Conservation (phyloP, 768 basidiomycete genomes). For the Punctularia strigosozonata region DNA sequence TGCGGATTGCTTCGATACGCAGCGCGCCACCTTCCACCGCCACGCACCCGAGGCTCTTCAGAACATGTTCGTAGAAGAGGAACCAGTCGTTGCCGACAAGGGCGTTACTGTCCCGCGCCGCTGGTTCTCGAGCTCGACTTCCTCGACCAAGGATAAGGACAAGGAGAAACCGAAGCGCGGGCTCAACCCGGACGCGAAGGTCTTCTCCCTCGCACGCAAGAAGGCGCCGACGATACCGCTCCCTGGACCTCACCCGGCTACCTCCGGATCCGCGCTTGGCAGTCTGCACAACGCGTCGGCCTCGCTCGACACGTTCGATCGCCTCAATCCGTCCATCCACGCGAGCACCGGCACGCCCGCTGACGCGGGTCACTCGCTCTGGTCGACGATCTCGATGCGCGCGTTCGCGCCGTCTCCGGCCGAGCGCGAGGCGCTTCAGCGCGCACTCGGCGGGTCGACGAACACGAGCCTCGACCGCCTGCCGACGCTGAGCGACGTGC, state of each 20-base stretch:
- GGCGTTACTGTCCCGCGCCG: conserved; percentile 27
- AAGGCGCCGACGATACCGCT: conserved; percentile 5
- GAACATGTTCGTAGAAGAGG: no score
- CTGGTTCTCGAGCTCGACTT: conserved; percentile 32
- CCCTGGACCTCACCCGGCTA: neutral
- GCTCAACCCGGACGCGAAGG: conserved; percentile 81
- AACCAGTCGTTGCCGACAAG: no score
- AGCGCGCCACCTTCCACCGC: conserved; percentile 10
- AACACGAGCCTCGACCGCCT: conserved; percentile 70
- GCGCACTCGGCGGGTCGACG: conserved; percentile 62
- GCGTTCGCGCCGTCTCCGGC: conserved; percentile 84
- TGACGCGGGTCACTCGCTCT: conserved; percentile 14
- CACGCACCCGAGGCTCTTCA: conserved; percentile 8
- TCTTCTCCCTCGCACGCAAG: conserved; percentile 44
- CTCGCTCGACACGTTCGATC: conserved; percentile 13
- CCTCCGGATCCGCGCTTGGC: no score
- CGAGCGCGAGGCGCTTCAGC: conserved; percentile 76
- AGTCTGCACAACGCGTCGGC: no score
- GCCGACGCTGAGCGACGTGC: conserved; percentile 68
- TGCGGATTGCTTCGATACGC: conserved; percentile 13
- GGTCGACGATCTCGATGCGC: conserved; percentile 37
- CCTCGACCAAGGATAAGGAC: no score
- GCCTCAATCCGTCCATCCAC: conserved; percentile 7
- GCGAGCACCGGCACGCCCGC: neutral
- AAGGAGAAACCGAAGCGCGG: conserved; percentile 48